phyloP scores from a whole-genome alignment of 2,329 filamentous ascomycete genomes.

The Gaeumannomyces sp. region DNA sequence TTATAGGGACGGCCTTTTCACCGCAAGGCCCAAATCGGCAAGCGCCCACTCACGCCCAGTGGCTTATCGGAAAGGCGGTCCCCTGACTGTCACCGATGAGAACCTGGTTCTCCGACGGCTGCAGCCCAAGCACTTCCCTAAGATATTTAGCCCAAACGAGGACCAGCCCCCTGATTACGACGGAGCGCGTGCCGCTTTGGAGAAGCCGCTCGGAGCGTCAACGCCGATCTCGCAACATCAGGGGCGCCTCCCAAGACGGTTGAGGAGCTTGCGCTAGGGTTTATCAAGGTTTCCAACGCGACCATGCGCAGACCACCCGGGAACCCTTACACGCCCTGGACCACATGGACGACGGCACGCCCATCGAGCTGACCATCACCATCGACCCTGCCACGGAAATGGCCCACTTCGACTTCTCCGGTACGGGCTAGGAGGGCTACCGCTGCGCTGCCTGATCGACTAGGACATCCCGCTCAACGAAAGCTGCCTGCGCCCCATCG shows the following conservation, averaged over 20 bases:
- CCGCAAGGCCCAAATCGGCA: slow-evolving; percentile 84
- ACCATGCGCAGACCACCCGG: slow-evolving; percentile 68
- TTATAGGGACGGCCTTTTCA: slow-evolving; percentile 83
- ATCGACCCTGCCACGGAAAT: slow-evolving; percentile 67
- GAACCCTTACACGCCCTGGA: slow-evolving; percentile 67
- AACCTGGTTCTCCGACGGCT: slow-evolving; percentile 81
- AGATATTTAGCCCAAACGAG: slow-evolving; percentile 89
- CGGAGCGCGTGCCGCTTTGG: slow-evolving; percentile 46
- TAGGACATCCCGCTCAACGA: slow-evolving; percentile 84
- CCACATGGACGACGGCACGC: slow-evolving; percentile 82
- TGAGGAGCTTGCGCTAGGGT: slow-evolving; percentile 85
- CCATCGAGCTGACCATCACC: slow-evolving; percentile 67
- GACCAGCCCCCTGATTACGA: slow-evolving; percentile 71
- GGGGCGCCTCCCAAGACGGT: slow-evolving; percentile 63
- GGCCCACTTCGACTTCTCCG: slow-evolving; percentile 70
- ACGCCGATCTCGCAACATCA: slow-evolving; percentile 72
- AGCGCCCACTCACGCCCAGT: slow-evolving; percentile 85
- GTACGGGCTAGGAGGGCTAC: slow-evolving; percentile 70
- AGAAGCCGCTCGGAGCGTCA: slow-evolving; percentile 66
- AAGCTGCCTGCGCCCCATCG: slow-evolving; percentile 72
- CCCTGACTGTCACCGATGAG: slow-evolving; percentile 88
- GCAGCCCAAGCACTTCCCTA: slow-evolving; percentile 86
- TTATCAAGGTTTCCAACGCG: slow-evolving; percentile 85
- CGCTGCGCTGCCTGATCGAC: slow-evolving; percentile 71
- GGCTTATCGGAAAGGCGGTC: slow-evolving; percentile 85